Conservation (phyloP, 2,329 filamentous ascomycete genomes). For the Zopfia rhizophila region DNA sequence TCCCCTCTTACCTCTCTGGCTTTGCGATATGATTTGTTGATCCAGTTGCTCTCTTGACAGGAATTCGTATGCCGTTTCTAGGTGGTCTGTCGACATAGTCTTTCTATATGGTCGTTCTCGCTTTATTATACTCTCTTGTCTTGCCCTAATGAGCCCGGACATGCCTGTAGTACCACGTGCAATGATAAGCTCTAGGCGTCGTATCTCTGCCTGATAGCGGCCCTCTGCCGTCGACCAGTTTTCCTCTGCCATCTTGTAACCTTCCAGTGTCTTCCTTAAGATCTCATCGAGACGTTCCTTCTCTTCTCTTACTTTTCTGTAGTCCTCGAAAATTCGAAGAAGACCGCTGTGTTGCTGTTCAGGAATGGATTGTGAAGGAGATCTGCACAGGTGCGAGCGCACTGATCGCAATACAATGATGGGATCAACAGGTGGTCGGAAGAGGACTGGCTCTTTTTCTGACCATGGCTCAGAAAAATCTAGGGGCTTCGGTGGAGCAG, state of each 20-base stretch:
- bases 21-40: slow-evolving; percentile 34
- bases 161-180: slow-evolving; percentile 54
- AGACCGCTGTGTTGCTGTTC: slow-evolving; percentile 49
- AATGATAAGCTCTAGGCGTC: slow-evolving; percentile 57
- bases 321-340: slow-evolving; percentile 56
- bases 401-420: slow-evolving; percentile 36
- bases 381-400: slow-evolving; percentile 35
- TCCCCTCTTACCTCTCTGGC: slow-evolving; percentile 33
- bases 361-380: slow-evolving; percentile 36
- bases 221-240: slow-evolving; percentile 46
- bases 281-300: slow-evolving; percentile 41
- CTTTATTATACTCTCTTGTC: slow-evolving; percentile 53
- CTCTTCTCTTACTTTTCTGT: slow-evolving; percentile 48
- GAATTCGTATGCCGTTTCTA: slow-evolving; percentile 16
- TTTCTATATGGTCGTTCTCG: slow-evolving; percentile 37
- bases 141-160: slow-evolving; percentile 53
- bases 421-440: slow-evolving; percentile 36
- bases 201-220: slow-evolving; percentile 54
- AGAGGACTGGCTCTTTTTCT: slow-evolving; percentile 24
- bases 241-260: slow-evolving; percentile 40
- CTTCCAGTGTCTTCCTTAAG: slow-evolving; percentile 38
- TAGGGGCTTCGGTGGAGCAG: slow-evolving; percentile 26
- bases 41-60: slow-evolving; percentile 34
- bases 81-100: slow-evolving; percentile 22
- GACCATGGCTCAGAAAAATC: slow-evolving; percentile 43